Percentiles rank a stretch among this genome's conserved stretches.
phyloP scores from a whole-genome alignment of 208 protist species.

The Naegleria fowleri region DNA sequence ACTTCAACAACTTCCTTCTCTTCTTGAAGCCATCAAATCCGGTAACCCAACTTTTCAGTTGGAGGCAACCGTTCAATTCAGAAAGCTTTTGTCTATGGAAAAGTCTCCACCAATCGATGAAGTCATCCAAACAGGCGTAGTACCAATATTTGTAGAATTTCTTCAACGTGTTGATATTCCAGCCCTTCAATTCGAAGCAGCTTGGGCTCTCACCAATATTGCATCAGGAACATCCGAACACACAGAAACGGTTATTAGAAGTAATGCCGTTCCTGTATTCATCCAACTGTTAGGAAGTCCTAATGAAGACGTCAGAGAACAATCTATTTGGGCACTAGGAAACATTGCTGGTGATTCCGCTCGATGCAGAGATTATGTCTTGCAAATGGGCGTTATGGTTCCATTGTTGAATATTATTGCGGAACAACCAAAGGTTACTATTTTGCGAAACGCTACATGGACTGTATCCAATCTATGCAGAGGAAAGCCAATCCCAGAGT shows the following conservation, averaged over 20 bases:
- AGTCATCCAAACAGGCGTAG: constrained; percentile 81
- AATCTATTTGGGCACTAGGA: constrained; percentile 96
- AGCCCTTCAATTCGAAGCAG: constrained; percentile 93
- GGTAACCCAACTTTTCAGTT: constrained; percentile 45
- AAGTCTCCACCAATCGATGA: constrained; percentile 86
- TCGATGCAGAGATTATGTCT: constrained; percentile 78
- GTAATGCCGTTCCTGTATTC: constrained; percentile 87
- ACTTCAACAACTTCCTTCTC: background rate
- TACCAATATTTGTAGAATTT: constrained; percentile 86
- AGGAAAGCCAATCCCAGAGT: constrained; percentile 83
- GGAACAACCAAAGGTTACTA: constrained; percentile 27
- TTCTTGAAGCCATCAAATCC: background rate
- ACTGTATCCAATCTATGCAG: constrained; percentile 95
- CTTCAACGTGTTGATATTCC: constrained; percentile 64
- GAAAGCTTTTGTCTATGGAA: constrained; percentile 65
- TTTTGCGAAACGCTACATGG: constrained; percentile 87
- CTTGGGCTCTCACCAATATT: constrained; percentile 98
- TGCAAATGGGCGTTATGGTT: constrained; percentile 65
- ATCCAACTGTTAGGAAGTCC: constrained; percentile 79
- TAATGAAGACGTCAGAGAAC: constrained; percentile 89
- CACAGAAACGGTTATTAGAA: constrained; percentile 77
- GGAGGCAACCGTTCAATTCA: constrained; percentile 66
- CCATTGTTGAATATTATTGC: constrained; percentile 65
- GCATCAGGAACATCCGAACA: constrained; percentile 91
- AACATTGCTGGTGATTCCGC: constrained; percentile 96